Percentiles rank a stretch among this genome's conserved stretches.
Conservation (phyloP, 345 rosid genomes). For the Brassica juncea region DNA sequence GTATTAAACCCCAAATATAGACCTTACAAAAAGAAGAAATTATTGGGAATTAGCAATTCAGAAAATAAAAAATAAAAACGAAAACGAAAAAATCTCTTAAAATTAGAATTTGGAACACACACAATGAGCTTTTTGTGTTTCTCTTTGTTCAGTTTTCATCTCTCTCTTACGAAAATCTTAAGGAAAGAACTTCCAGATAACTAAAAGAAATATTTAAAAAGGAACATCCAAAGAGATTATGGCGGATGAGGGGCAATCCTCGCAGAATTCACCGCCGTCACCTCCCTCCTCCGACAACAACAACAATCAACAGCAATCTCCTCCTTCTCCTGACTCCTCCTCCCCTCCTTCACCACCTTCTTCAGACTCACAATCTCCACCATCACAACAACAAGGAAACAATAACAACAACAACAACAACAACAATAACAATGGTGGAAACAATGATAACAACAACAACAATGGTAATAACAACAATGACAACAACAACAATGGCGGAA, state of each 20-base stretch:
- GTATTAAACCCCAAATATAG: constrained; percentile 36
- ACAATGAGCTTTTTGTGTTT: constrained; percentile 35
- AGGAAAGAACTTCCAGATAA: constrained; percentile 10
- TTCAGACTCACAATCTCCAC: constrained; percentile 38
- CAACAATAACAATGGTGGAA: neutral
- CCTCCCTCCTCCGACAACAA: constrained; percentile 11
- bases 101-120: constrained; percentile 33
- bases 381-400: constrained; percentile 25
- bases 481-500: neutral
- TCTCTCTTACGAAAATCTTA: constrained; percentile 25
- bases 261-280: constrained; percentile 42
- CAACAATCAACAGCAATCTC: constrained; percentile 33
- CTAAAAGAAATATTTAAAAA: neutral
- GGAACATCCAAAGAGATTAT: constrained; percentile 28
- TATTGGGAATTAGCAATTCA: neutral
- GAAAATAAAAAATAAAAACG: neutral
- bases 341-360: constrained; percentile 39
- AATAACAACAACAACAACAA: constrained; percentile 16
- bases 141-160: constrained; percentile 24
- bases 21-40: constrained; percentile 29
- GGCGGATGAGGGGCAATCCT: constrained; percentile 44
- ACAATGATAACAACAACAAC: neutral
- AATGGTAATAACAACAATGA: neutral
- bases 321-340: constrained; percentile 43
- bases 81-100: constrained; percentile 13